Evolutionary conservation across 306 rosid genomes (phyloP).

Genomic region (Crataegus laevigata): DNA sequence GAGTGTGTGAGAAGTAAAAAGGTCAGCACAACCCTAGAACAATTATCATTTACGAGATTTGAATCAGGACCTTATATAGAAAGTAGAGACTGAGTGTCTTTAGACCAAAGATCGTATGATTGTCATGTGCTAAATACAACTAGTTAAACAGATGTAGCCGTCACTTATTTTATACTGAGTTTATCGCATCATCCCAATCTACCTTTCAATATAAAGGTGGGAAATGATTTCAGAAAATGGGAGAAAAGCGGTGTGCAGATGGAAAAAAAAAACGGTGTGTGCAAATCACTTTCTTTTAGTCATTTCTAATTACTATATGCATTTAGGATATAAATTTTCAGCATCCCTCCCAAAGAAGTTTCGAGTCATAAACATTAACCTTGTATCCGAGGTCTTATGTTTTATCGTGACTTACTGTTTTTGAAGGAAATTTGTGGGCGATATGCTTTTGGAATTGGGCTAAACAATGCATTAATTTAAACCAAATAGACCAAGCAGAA

Average conservation of each 20-base stretch:
- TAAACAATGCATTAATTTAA: neutral
- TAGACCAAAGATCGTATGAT: no score
- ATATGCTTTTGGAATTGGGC: neutral
- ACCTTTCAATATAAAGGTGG: neutral
- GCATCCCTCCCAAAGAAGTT: neutral
- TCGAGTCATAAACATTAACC: neutral
- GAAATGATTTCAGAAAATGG: neutral
- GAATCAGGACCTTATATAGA: no score
- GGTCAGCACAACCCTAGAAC: no score
- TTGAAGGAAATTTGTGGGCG: neutral
- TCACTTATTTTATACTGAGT: neutral
- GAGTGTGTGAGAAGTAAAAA: no score
- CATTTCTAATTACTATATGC: neutral
- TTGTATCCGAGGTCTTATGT: neutral
- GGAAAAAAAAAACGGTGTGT: neutral
- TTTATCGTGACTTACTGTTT: neutral
- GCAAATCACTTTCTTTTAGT: neutral
- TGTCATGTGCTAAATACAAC: no score
- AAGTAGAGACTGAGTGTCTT: no score
- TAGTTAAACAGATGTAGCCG: neutral
- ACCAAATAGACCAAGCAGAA: conserved; percentile 17
- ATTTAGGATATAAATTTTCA: no score
- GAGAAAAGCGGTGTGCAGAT: no score
- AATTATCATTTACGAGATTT: no score
- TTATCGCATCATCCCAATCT: neutral